Evolutionary conservation across 805 yeast species (phyloP).

Genomic region (Groenewaldozyma salmanticensis): DNA sequence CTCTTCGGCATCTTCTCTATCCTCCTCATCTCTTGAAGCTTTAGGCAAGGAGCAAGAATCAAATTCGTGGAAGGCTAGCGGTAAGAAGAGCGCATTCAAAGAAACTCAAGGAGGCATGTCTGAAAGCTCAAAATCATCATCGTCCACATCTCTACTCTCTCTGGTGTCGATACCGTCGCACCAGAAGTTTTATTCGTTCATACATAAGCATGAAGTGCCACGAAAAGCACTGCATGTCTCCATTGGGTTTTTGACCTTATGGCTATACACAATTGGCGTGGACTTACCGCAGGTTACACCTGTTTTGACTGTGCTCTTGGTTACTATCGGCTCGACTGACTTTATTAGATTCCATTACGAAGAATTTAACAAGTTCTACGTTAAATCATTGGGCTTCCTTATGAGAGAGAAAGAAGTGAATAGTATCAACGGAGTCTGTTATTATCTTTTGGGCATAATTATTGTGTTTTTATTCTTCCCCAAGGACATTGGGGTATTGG

Average conservation of each 20-base stretch:
- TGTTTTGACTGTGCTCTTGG: slow-evolving; percentile 49
- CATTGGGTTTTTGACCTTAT: slow-evolving; percentile 74
- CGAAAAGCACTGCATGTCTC: slow-evolving; percentile 83
- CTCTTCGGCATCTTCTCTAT: slow-evolving; percentile 1
- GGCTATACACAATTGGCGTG: slow-evolving; percentile 55
- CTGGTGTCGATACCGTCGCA: slow-evolving; percentile 17
- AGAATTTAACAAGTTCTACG: slow-evolving; percentile 56
- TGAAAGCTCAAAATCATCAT: background rate
- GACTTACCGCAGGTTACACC: slow-evolving; percentile 47
- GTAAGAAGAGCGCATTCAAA: background rate
- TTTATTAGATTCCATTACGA: slow-evolving; percentile 52
- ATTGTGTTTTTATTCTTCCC: slow-evolving; percentile 62
- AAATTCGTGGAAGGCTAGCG: background rate
- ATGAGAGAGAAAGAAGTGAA: slow-evolving; percentile 78
- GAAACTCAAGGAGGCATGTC: too few relatives aligned
- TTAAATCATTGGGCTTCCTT: slow-evolving; percentile 61
- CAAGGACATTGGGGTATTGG: slow-evolving; percentile 70
- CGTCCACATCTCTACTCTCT: slow-evolving; percentile 5
- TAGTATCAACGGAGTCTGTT: slow-evolving; percentile 67
- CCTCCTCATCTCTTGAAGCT: slow-evolving; percentile 3
- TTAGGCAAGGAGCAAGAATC: slow-evolving; percentile 5
- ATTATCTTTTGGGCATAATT: slow-evolving; percentile 73
- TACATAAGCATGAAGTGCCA: slow-evolving; percentile 78
- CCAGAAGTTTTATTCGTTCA: slow-evolving; percentile 36
- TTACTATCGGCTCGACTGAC: slow-evolving; percentile 53